phyloP scores from a whole-genome alignment of 805 yeast genomes.

The Zygoascus ofunaensis region DNA sequence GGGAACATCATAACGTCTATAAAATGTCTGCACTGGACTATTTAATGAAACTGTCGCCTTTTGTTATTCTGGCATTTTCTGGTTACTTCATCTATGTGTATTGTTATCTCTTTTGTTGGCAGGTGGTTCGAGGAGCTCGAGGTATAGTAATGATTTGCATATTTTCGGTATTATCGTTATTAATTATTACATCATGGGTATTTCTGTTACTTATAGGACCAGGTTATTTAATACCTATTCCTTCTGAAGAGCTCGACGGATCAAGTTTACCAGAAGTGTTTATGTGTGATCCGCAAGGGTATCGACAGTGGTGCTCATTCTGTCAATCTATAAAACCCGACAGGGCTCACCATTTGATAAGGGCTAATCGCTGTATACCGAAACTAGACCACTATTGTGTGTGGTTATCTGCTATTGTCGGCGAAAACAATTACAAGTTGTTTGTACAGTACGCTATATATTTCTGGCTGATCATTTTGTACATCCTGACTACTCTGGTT shows the following conservation, averaged over 20 bases:
- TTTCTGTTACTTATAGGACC: conserved; percentile 46
- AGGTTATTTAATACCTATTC: conserved; percentile 35
- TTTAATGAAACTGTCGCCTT: background rate
- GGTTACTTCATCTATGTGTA: conserved; percentile 39
- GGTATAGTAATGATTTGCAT: conserved; percentile 35
- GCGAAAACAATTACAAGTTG: conserved; percentile 50
- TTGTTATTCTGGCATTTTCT: conserved; percentile 20
- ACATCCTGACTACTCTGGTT: conserved; percentile 33
- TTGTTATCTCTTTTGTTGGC: conserved; percentile 39
- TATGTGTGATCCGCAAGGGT: conserved; percentile 62
- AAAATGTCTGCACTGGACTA: no score
- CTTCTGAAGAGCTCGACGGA: conserved; percentile 1
- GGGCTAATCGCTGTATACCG: conserved; percentile 49
- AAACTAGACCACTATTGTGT: conserved; percentile 78
- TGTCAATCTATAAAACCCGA: conserved; percentile 59
- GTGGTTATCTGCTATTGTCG: conserved; percentile 68
- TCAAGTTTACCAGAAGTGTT: conserved; percentile 47
- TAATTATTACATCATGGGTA: conserved; percentile 36
- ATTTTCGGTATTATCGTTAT: conserved; percentile 19
- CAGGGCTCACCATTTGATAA: conserved; percentile 62
- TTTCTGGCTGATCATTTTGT: conserved; percentile 32
- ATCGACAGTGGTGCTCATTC: conserved; percentile 63
- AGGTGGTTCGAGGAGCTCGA: conserved; percentile 29
- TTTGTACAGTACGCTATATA: conserved; percentile 43
- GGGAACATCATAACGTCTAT: no score